phyloP scores from a whole-genome alignment of 768 basidiomycete species.

The Terana coerulea region DNA sequence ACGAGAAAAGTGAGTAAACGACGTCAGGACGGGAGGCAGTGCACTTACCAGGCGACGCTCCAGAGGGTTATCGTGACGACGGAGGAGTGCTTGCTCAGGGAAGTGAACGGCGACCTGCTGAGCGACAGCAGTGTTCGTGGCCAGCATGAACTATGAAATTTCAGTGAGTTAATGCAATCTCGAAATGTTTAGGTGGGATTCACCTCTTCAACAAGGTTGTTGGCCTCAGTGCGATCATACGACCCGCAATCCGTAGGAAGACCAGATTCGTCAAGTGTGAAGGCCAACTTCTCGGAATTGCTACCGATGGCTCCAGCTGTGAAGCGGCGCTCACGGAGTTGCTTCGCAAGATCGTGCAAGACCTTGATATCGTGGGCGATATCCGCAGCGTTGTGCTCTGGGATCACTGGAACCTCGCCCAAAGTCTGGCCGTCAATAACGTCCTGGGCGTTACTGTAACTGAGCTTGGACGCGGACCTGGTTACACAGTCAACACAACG shows the following conservation, averaged over 20 bases:
- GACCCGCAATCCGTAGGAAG: constrained; percentile 76
- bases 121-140: constrained; percentile 86
- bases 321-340: constrained; percentile 68
- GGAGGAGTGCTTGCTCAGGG: constrained; percentile 94
- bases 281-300: constrained; percentile 66
- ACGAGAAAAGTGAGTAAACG: constrained; percentile 9
- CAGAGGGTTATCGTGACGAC: constrained; percentile 90
- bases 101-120: constrained; percentile 91
- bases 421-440: constrained; percentile 74
- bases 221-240: constrained; percentile 64
- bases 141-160: constrained; percentile 82
- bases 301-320: constrained; percentile 77
- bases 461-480: constrained; percentile 83
- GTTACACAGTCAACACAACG: background rate
- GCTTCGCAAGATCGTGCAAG: constrained; percentile 65
- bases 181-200: background rate
- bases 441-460: constrained; percentile 78
- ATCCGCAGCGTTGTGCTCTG: constrained; percentile 55
- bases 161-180: background rate
- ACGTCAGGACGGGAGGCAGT: background rate
- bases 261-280: constrained; percentile 76
- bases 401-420: constrained; percentile 44
- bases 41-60: constrained; percentile 80
- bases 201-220: constrained; percentile 88
- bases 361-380: constrained; percentile 75